phyloP scores from a whole-genome alignment of 2,329 filamentous ascomycete genomes.

The Penicillium hordei region DNA sequence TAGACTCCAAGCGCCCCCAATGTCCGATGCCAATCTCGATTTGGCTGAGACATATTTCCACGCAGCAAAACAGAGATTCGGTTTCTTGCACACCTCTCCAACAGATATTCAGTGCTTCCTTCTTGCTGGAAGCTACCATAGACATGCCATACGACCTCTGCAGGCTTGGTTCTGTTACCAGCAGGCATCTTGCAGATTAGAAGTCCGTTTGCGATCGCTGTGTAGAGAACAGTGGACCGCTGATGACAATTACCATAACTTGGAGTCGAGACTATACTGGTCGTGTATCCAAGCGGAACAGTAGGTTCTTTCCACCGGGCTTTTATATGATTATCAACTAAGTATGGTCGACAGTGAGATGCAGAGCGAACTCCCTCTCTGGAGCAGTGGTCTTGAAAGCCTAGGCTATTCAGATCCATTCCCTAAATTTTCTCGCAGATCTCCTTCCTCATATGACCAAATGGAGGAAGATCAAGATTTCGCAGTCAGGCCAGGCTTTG shows the following conservation, averaged over 20 bases:
- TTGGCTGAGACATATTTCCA: constrained; percentile 25
- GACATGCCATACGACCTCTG: constrained; percentile 23
- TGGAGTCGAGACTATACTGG: constrained; percentile 28
- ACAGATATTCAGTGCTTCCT: constrained; percentile 27
- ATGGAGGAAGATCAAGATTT: constrained; percentile 13
- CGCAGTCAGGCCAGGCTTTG: background rate
- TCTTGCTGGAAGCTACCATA: constrained; percentile 24
- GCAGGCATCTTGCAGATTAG: constrained; percentile 26
- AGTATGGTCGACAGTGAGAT: constrained; percentile 18
- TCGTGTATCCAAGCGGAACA: constrained; percentile 29
- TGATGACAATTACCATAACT: constrained; percentile 23
- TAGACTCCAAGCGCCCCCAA: constrained; percentile 15
- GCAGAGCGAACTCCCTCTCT: constrained; percentile 26
- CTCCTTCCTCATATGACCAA: constrained; percentile 11
- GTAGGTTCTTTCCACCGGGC: constrained; percentile 8
- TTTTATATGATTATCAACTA: background rate
- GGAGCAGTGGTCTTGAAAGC: constrained; percentile 24
- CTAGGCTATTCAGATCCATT: constrained; percentile 24
- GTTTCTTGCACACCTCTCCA: constrained; percentile 22
- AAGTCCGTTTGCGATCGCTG: constrained; percentile 24
- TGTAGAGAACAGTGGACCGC: constrained; percentile 26
- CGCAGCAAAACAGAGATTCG: constrained; percentile 26
- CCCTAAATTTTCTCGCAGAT: constrained; percentile 16
- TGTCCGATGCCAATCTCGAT: constrained; percentile 21
- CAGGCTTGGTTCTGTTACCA: constrained; percentile 28